phyloP scores from a whole-genome alignment of 2,329 filamentous ascomycete species.

The Pseudogymnoascus sp. region DNA sequence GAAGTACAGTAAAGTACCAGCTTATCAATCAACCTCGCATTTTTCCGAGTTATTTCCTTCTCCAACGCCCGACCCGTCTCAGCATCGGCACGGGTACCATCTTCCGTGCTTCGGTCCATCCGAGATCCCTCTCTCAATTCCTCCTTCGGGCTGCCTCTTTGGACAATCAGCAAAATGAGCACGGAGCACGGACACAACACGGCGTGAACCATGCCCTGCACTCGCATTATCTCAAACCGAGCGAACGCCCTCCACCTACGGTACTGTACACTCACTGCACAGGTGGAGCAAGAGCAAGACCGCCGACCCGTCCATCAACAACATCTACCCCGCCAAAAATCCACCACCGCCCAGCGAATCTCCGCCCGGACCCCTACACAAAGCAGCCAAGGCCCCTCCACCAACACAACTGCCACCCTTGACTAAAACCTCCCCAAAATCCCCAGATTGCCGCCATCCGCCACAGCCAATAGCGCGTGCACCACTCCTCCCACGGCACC shows the following conservation, averaged over 20 bases:
- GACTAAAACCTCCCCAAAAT: neutral
- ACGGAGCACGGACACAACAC: neutral
- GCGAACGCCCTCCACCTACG: neutral
- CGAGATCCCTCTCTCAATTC: neutral
- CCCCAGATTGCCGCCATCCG: conserved; percentile 1
- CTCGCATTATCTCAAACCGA: conserved; percentile 3
- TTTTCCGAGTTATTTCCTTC: neutral
- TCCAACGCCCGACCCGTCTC: neutral
- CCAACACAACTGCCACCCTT: neutral
- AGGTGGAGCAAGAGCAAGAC: neutral
- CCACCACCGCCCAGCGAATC: neutral
- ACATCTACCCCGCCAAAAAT: neutral
- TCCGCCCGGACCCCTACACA: neutral
- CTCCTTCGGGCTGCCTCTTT: neutral
- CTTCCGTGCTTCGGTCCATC: neutral
- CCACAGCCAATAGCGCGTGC: neutral
- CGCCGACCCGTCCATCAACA: neutral
- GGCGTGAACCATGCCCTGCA: neutral
- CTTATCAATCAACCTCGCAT: neutral
- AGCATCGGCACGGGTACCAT: neutral
- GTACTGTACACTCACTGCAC: neutral
- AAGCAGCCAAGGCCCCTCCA: neutral
- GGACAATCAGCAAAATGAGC: neutral
- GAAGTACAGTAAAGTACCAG: neutral
- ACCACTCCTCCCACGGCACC: neutral